Conservation (phyloP, 23 red algal species). For the Gracilaria domingensis region DNA sequence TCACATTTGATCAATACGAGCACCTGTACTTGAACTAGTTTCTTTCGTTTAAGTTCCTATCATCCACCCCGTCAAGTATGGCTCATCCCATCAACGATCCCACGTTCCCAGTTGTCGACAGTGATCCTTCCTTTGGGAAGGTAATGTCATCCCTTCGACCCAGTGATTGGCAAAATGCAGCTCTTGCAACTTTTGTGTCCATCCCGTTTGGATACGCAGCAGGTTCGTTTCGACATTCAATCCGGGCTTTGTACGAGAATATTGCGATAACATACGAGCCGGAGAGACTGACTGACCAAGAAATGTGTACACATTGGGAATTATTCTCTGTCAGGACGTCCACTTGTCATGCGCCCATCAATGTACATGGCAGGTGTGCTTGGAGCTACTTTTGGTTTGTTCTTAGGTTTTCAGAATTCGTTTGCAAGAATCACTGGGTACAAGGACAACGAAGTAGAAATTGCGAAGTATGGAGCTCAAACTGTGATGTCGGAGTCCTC, state of each 20-base stretch:
- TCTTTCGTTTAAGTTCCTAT: background rate
- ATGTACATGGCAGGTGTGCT: slow-evolving; percentile 57
- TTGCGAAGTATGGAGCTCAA: slow-evolving; percentile 36
- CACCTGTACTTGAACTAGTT: no score
- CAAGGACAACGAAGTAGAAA: slow-evolving; percentile 43
- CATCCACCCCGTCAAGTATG: background rate
- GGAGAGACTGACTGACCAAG: background rate
- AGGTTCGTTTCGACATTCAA: slow-evolving; percentile 41
- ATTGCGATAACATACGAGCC: no score
- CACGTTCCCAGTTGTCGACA: slow-evolving; percentile 44
- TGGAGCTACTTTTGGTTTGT: slow-evolving; percentile 54
- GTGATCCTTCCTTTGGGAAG: slow-evolving; percentile 57
- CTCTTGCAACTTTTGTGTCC: slow-evolving; percentile 38
- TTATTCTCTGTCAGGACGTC: slow-evolving; percentile 34
- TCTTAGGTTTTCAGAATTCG: slow-evolving; percentile 57
- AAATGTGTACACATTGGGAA: background rate
- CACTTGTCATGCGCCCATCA: slow-evolving; percentile 62
- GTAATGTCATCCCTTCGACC: slow-evolving; percentile 58
- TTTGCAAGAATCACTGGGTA: slow-evolving; percentile 67
- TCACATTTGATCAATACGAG: no score
- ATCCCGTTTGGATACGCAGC: slow-evolving; percentile 69
- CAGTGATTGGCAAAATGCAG: slow-evolving; percentile 65
- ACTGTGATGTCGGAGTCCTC: background rate
- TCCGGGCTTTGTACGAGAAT: background rate
- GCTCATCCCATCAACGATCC: slow-evolving; percentile 48